A percentile compares a stretch with the other conserved stretches of the same genome.
phyloP scores from a whole-genome alignment of 345 rosid species.

The Euphorbia lathyris region DNA sequence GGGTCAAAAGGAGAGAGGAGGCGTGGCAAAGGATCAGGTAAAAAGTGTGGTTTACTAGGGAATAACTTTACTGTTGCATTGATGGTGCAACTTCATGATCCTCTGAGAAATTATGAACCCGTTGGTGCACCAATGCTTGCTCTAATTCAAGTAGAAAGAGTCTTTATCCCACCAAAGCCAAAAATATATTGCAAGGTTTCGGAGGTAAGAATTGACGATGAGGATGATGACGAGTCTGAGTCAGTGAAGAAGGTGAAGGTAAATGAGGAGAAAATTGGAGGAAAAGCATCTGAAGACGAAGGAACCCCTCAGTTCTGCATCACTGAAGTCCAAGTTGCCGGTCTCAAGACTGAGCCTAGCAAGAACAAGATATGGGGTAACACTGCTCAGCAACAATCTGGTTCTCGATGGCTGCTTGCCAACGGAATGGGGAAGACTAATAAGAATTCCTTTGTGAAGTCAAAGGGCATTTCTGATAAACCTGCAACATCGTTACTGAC shows the following conservation, averaged over 20 bases:
- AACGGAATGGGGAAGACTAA: conserved; percentile 92
- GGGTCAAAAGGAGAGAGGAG: conserved; percentile 68
- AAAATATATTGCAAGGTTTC: conserved; percentile 67
- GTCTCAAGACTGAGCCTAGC: conserved; percentile 61
- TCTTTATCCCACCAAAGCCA: conserved; percentile 84
- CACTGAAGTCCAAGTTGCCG: conserved; percentile 80
- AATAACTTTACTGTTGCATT: conserved; percentile 89
- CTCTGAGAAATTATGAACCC: conserved; percentile 74
- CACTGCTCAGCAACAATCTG: conserved; percentile 70
- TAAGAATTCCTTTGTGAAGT: conserved; percentile 52
- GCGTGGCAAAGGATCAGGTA: conserved; percentile 55
- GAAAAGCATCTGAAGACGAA: conserved; percentile 45
- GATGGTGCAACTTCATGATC: conserved; percentile 89
- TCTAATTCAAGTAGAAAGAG: conserved; percentile 91
- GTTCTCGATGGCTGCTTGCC: conserved; percentile 89
- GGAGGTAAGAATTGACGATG: conserved; percentile 41
- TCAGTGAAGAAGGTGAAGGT: conserved; percentile 21
- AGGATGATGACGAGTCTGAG: conserved; percentile 48
- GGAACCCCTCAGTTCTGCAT: conserved; percentile 62
- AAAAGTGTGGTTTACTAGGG: conserved; percentile 79
- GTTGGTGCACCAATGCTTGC: conserved; percentile 97
- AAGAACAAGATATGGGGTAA: conserved; percentile 75
- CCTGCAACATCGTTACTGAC: conserved; percentile 36
- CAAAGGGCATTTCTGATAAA: conserved; percentile 41
- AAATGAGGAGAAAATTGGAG: conserved; percentile 38